Conservation (phyloP, 768 basidiomycete genomes). For the Lactarius vividus region DNA sequence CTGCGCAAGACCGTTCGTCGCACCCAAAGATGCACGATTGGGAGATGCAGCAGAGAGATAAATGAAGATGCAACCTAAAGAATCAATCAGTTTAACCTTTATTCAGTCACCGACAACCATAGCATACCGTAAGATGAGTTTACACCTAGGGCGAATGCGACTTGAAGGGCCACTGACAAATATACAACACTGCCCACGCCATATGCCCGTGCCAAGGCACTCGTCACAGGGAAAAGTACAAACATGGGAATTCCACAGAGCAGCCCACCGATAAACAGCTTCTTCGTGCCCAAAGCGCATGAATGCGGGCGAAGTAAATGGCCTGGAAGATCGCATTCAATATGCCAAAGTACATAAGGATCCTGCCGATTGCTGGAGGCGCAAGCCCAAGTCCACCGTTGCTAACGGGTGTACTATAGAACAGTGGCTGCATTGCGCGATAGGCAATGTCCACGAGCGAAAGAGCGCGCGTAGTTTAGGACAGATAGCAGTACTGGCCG, state of each 20-base stretch:
- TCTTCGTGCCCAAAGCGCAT: conserved; percentile 65
- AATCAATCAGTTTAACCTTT: not conserved
- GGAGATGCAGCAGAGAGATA: conserved; percentile 66
- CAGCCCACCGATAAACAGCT: conserved; percentile 53
- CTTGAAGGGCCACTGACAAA: conserved; percentile 49
- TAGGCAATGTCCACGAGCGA: conserved; percentile 66
- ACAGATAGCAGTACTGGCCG: conserved; percentile 58
- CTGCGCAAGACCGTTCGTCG: conserved; percentile 61
- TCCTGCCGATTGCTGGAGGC: conserved; percentile 61
- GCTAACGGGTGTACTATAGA: conserved; percentile 65
- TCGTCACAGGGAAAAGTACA: conserved; percentile 59
- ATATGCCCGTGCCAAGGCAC: conserved; percentile 47
- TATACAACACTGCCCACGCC: conserved; percentile 51
- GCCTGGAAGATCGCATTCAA: conserved; percentile 65
- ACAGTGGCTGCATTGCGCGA: conserved; percentile 65
- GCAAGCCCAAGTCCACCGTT: conserved; percentile 70
- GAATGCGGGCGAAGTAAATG: conserved; percentile 61
- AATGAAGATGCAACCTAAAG: conserved; percentile 66
- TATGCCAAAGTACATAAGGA: conserved; percentile 59
- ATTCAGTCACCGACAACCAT: not conserved
- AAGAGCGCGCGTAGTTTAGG: conserved; percentile 61
- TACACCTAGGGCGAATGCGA: conserved; percentile 44
- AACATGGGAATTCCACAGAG: conserved; percentile 52
- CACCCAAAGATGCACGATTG: conserved; percentile 62
- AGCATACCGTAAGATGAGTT: conserved; percentile 58